These are phyloP conservation scores for Saccharomycopsis phalli DNA, from an alignment of 1,139 yeast species.

Conservation along the genomic window DNA sequence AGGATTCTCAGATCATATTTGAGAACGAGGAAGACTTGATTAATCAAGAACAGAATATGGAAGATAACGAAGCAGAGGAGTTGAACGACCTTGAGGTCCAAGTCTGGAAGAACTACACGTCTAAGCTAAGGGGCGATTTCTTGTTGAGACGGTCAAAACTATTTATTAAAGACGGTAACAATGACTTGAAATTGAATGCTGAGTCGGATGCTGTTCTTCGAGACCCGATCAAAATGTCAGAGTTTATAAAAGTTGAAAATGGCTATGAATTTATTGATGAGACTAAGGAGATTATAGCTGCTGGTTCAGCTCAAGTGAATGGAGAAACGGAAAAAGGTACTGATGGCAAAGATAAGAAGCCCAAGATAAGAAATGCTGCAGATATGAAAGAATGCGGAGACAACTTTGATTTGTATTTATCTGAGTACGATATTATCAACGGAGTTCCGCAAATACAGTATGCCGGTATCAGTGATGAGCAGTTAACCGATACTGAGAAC, in stretches of 20 bases:
- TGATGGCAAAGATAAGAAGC: not conserved
- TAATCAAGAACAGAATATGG: conserved; percentile 24
- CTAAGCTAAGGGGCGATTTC: conserved; percentile 69
- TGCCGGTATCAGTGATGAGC: conserved; percentile 42
- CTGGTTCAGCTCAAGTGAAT: no score
- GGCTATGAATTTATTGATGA: conserved; percentile 1
- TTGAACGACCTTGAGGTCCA: conserved; percentile 63
- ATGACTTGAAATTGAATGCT: conserved; percentile 34
- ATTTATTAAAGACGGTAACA: conserved; percentile 38
- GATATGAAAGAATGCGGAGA: conserved; percentile 24
- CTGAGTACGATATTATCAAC: conserved; percentile 79
- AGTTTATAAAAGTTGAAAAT: conserved; percentile 23
- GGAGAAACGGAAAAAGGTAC: not conserved
- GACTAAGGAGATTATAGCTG: not conserved
- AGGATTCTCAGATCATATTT: conserved; percentile 22
- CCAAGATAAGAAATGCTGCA: not conserved
- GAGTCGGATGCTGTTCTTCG: conserved; percentile 64
- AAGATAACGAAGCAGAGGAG: conserved; percentile 30
- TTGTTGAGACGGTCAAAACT: conserved; percentile 61
- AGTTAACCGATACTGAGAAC: conserved; percentile 44
- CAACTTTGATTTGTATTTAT: conserved; percentile 57
- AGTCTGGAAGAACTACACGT: conserved; percentile 75
- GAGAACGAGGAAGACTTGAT: conserved; percentile 3
- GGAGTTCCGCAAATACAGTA: conserved; percentile 65
- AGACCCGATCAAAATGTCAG: conserved; percentile 49